Evolutionary conservation across 805 yeast species (phyloP), one percentile per base, ranked within the genome.

Genomic region (Ogataea chonburiensis): DNA sequence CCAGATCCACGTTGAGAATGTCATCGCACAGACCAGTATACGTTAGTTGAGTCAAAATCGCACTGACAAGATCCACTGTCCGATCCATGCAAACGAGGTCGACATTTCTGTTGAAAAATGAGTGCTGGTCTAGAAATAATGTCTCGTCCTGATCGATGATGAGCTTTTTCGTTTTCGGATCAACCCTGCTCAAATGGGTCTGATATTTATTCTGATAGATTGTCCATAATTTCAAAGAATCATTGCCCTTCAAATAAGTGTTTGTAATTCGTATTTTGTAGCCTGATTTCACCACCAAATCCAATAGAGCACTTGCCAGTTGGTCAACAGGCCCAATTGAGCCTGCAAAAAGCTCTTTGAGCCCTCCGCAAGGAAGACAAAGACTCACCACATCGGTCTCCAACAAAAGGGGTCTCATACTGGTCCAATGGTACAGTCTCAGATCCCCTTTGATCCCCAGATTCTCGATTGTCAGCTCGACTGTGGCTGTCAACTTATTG

Each of bases 11-110:
- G 4, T 73, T 77, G 46, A 77, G 69, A 9, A 77, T 56, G 49
- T 89, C 96, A 55, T 85, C 89, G 14, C 88, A 65, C 11, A 93
- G 65, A 0, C 98, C 98, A 12, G 75, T 67, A 56, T 89, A 91
- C 2, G 87, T 84, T 49, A 89, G 61, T 50, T 89, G 97, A 17
- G 79, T 76, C 37, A 87, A 61, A 8, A 86, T 51, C 1, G 87
- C 81, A 1, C 95, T 77, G 4, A 84, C 58, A 27, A 75, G 70
- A 60, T 91, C 98, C 18, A 81, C 57, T 35, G 80, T 75, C 31
- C 98, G 66, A 53, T 91, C 98, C 14, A 91, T 53, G 1, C 89
- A 80, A 5, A 91, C 68, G 18, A 89, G 61, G 52, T 91, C 94
- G 34, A 79, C 72, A 40, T 79, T 80, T 29, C 58, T 53, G 40